A percentile compares a stretch with the other conserved stretches of the same genome.
Conservation (phyloP, 2,329 filamentous ascomycete species). For the Rhynchosporium graminicola region DNA sequence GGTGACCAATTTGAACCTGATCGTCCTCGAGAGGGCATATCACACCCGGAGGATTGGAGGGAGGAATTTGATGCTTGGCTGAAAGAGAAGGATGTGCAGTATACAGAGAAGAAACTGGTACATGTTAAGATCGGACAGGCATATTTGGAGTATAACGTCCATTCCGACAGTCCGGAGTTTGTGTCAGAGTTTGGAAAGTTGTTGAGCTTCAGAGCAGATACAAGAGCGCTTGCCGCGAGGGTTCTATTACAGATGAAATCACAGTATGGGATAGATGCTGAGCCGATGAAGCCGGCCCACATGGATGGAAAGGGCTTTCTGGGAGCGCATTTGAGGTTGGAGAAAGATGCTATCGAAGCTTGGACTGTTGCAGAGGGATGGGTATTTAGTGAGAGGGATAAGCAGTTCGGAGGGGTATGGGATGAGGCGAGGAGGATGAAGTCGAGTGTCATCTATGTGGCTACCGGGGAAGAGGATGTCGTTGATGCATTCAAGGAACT, state of each 20-base stretch:
- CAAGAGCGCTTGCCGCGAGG: background rate
- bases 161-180: slow-evolving; percentile 40
- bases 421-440: background rate
- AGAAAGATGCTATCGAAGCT: slow-evolving; percentile 22
- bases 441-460: slow-evolving; percentile 5
- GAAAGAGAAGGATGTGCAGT: slow-evolving; percentile 16
- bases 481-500: background rate
- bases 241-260: background rate
- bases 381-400: slow-evolving; percentile 18
- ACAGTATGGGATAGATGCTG: background rate
- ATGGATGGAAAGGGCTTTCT: slow-evolving; percentile 24
- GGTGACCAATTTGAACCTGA: slow-evolving; percentile 26
- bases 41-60: slow-evolving; percentile 32
- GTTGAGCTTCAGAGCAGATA: slow-evolving; percentile 33
- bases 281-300: slow-evolving; percentile 22
- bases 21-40: slow-evolving; percentile 31
- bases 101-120: background rate
- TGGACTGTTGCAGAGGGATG: background rate
- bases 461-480: slow-evolving; percentile 5
- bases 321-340: slow-evolving; percentile 30
- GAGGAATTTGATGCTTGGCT: slow-evolving; percentile 31
- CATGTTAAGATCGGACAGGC: slow-evolving; percentile 35
- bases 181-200: slow-evolving; percentile 43
- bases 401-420: slow-evolving; percentile 30
- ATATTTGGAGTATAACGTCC: slow-evolving; percentile 43